Percentiles rank a stretch among this genome's conserved stretches.
phyloP scores from a whole-genome alignment of 2,329 filamentous ascomycete genomes.

The Monilinia fructigena region DNA sequence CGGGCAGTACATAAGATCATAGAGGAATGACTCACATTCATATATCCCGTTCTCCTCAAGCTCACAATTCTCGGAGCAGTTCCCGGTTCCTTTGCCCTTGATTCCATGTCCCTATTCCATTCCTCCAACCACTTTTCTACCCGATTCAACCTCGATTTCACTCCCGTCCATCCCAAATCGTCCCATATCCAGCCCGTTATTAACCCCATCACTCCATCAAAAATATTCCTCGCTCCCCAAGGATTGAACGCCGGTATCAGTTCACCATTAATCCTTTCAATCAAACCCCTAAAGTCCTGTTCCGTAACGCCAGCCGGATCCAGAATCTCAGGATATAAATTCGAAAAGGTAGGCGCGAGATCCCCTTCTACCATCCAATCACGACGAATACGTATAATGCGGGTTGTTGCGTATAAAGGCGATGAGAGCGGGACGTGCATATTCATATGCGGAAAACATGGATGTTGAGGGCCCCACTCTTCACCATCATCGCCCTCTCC shows the following conservation, averaged over 20 bases:
- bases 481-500: constrained; percentile 59
- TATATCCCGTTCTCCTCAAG: constrained; percentile 79
- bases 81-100: constrained; percentile 50
- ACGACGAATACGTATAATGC: constrained; percentile 85
- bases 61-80: constrained; percentile 71
- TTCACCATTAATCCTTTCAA: constrained; percentile 78
- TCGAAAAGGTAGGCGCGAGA: constrained; percentile 87
- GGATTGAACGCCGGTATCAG: constrained; percentile 78
- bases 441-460: constrained; percentile 91
- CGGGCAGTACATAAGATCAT: neutral
- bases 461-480: constrained; percentile 90
- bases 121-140: constrained; percentile 81
- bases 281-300: constrained; percentile 77
- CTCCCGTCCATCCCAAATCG: constrained; percentile 73
- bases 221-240: constrained; percentile 69
- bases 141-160: constrained; percentile 67
- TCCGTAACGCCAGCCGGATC: constrained; percentile 80
- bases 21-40: constrained; percentile 60
- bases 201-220: constrained; percentile 77
- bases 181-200: constrained; percentile 95
- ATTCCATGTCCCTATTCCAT: constrained; percentile 77
- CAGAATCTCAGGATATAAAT: constrained; percentile 93
- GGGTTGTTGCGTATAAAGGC: constrained; percentile 70
- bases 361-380: constrained; percentile 93
- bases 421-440: constrained; percentile 82